Evolutionary conservation across 2,329 filamentous ascomycete genomes (phyloP), one percentile per base, ranked within the genome.

Genomic region (Penicillium sp.): DNA sequence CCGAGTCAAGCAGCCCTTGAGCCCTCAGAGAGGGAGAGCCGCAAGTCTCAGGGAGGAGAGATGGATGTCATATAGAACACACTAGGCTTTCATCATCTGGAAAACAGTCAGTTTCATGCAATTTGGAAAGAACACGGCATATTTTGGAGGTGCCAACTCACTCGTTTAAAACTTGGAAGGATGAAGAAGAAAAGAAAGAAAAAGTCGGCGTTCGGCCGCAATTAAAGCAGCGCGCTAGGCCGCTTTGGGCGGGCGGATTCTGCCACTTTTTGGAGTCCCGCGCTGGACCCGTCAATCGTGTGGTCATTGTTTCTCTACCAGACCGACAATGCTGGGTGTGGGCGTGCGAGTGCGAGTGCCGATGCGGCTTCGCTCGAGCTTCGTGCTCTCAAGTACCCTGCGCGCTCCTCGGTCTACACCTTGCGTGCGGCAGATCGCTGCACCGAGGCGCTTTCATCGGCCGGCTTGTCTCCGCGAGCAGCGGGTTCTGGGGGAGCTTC

Each of bases 131-230:
- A 4, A 6, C 11, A 9, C 25, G 11, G n/a, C 1, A n/a, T n/a
- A n/a, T n/a, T n/a, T n/a, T n/a, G 6, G 6, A 30, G 21, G 29
- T 51, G 5, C 25, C 42, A 44, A 81, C 89, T 80, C 77, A 96
- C 90, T 76, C 87, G 80, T 84, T 83, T 85, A 94, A 94, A 94
- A 96, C 90, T 87, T 88, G 89, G 90, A 96, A 94, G 88, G 90
- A 88, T 91, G 79, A 82, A 84, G 78, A 82, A 70, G 62, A 65
- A 64, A n/a, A n/a, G 77, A 76, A 69, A 75, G 71, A 69, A 62
- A 52, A 32, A 41, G 41, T 48, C 29, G 39, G 44, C 39, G 41
- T 44, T 54, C 48, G 47, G 38, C 40, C 41, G 43, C 34, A 51
- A 50, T 63, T 50, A 48, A 47, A 49, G 50, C 41, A 31, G 17